A percentile compares a stretch with the other conserved stretches of the same genome.
Evolutionary conservation across 768 basidiomycete genomes (phyloP).

Genomic region (Cystobasidiopsis lactophilus): DNA sequence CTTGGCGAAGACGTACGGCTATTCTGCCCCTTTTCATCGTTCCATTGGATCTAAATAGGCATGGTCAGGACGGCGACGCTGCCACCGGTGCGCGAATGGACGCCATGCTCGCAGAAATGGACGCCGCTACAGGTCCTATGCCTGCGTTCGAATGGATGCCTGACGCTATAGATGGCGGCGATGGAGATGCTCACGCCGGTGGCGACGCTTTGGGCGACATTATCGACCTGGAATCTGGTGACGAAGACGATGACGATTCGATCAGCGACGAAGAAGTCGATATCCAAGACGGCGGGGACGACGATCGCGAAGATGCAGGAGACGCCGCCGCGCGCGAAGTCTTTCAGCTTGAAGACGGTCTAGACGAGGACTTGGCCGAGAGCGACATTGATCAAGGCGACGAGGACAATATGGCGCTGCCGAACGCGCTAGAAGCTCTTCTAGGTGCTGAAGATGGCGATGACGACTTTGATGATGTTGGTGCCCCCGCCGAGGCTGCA

Average conservation of each 20-base stretch:
- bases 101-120: too few species aligned
- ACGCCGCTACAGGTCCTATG: too few species aligned
- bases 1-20: too few species aligned
- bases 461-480: conserved; percentile 10
- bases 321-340: neutral
- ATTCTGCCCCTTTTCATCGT: too few species aligned
- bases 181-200: too few species aligned
- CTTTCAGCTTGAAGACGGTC: neutral
- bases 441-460: conserved; percentile 12
- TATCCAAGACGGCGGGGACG: conserved; percentile 21
- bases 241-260: conserved; percentile 36
- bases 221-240: conserved; percentile 33
- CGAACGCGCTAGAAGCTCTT: neutral
- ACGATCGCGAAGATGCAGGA: conserved; percentile 27
- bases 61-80: too few species aligned
- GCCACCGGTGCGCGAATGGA: too few species aligned
- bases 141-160: too few species aligned
- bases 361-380: conserved; percentile 22
- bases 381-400: conserved; percentile 18
- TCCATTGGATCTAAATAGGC: too few species aligned
- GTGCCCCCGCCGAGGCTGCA: neutral
- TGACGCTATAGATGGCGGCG: too few species aligned
- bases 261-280: conserved; percentile 26
- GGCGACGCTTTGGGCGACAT: conserved; percentile 38
- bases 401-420: conserved; percentile 3